phyloP scores from a whole-genome alignment of 129 eudicot species.

The Flaveria trinervia region DNA sequence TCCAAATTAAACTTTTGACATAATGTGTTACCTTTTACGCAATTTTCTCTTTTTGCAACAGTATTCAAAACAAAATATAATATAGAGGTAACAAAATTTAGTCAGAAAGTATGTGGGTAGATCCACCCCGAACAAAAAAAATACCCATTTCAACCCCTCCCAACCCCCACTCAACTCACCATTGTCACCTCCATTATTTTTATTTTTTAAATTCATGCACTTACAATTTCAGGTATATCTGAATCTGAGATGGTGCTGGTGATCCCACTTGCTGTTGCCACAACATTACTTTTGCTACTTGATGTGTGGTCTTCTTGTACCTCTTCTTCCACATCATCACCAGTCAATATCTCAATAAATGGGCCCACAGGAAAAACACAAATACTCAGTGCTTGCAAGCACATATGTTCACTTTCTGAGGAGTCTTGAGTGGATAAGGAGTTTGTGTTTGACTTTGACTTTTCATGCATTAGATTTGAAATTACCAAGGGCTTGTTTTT shows the following conservation, averaged over 20 bases:
- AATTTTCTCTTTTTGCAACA: not conserved
- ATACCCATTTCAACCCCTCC: not conserved
- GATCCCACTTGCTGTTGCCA: slow-evolving; percentile 33
- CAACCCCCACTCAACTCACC: not conserved
- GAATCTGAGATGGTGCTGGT: slow-evolving; percentile 46
- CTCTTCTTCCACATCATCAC: slow-evolving; percentile 47
- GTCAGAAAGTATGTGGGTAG: not conserved
- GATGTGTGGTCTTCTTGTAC: slow-evolving; percentile 48
- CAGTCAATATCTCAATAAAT: slow-evolving; percentile 42
- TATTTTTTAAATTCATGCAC: slow-evolving; percentile 18
- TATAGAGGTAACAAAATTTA: not conserved
- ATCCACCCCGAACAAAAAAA: not conserved
- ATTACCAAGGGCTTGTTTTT: slow-evolving; percentile 78
- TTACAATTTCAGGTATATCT: slow-evolving; percentile 71
- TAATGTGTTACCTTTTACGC: not conserved
- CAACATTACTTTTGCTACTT: slow-evolving; percentile 41
- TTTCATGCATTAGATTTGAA: slow-evolving; percentile 63
- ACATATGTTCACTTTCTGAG: slow-evolving; percentile 60
- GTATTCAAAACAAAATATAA: not conserved
- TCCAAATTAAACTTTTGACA: not conserved
- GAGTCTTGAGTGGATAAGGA: slow-evolving; percentile 33
- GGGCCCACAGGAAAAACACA: slow-evolving; percentile 58
- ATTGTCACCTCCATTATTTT: not conserved
- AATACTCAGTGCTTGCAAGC: slow-evolving; percentile 66
- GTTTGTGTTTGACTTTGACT: slow-evolving; percentile 28